These are phyloP conservation scores for Fusarium sp. DNA, from an alignment of 2,329 filamentous ascomycete species.

Conservation along the genomic window DNA sequence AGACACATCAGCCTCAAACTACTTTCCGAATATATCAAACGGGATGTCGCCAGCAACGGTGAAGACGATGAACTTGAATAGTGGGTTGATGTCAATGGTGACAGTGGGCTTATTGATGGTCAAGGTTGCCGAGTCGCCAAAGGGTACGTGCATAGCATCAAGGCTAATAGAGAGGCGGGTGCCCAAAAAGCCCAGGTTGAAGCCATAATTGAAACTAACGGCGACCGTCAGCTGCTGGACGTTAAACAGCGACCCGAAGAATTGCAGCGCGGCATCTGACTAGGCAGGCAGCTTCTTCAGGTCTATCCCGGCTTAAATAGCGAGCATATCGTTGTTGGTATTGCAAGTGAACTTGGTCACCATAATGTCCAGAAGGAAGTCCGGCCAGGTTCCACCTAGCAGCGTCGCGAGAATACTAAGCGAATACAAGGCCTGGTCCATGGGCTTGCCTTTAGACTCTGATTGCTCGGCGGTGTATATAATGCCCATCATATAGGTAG, in stretches of 20 bases:
- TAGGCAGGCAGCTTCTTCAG: neutral
- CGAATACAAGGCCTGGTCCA: neutral
- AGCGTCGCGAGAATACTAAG: neutral
- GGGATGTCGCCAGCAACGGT: neutral
- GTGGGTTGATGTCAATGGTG: constrained; percentile 5
- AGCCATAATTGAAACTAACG: neutral
- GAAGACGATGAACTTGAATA: neutral
- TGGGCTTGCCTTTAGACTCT: neutral
- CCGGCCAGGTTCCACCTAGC: neutral
- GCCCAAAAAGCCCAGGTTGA: neutral
- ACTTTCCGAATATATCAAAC: neutral
- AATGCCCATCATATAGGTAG: constrained; percentile 3
- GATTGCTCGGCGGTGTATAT: neutral
- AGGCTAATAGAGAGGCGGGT: neutral
- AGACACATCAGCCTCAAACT: neutral
- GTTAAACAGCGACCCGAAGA: neutral
- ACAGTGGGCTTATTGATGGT: neutral
- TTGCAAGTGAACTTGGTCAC: constrained; percentile 9
- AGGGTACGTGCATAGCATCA: neutral
- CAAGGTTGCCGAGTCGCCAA: neutral
- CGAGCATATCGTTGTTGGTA: neutral
- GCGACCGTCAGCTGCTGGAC: neutral
- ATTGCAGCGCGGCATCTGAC: neutral
- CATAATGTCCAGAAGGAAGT: neutral
- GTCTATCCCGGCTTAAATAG: neutral